Base-by-base conservation (phyloP, 2,329 filamentous ascomycete species). In the Verticillium isaacii region DNA sequence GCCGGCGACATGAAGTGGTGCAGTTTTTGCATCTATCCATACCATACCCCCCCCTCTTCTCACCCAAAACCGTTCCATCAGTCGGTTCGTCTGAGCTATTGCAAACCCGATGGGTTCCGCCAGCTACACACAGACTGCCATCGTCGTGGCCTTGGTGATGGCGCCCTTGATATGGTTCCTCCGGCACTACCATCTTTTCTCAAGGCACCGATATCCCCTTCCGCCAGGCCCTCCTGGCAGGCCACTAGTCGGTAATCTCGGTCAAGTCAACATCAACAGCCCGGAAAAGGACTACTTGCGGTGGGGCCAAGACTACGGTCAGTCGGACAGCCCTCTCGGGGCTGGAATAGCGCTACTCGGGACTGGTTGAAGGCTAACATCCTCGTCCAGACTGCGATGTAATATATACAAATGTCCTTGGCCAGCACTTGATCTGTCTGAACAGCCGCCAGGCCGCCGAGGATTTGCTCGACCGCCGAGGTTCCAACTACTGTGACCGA, bases 281-380 rank as follows among this genome's bases (percentile, higher is more conserved):
- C 63, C 65, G 5, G 65, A 64, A 32, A 62, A 57, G 45, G 61
- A 60, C 17, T 66, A 66, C 55, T 59, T 62, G 6, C 52, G 65
- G 57, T 66, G 65, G 65, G 64, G 63, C 23, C 60, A 62, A 36
- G 56, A 62, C 91, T 70, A 89, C 91, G 73, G 88, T 92, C 25
- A 62, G 64, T 60, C 14, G n/a, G 37, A 32, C 17, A 11, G 12
- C 39, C 45, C 15, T n/a, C 19, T 4, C n/a, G 5, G 29, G 17
- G 23, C 32, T 15, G 8, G 23, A 23, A 54, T 29, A 25, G 19
- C 36, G 12, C 45, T 23, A 29, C 19, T 14, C 45, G 12, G n/a
- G 19, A 19, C 19, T 8, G n/a, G 3, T 23, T 23, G 8, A 19
- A 25, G 19, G 5, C 45, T 52, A 5, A 52, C 25, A 54, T 29